Evolutionary conservation across 768 basidiomycete species (phyloP).

Genomic region (Lentinula edodes): DNA sequence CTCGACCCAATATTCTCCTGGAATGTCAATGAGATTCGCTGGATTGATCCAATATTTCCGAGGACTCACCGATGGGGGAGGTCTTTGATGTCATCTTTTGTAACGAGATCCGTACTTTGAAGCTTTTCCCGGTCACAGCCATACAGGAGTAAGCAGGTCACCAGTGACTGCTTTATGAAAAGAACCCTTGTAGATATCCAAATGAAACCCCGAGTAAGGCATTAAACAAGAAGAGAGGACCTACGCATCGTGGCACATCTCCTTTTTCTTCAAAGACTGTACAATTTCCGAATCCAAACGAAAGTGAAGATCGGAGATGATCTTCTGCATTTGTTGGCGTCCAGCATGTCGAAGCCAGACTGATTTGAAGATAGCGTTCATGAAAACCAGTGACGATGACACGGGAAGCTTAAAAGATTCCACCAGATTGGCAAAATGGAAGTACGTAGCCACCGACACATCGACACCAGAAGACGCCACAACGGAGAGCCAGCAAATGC

Average conservation of each 20-base stretch:
- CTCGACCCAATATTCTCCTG: slow-evolving; percentile 47
- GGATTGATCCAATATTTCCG: background rate
- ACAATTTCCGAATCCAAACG: slow-evolving; percentile 36
- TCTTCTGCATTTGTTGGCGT: slow-evolving; percentile 49
- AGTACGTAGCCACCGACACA: slow-evolving; percentile 47
- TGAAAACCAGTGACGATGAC: slow-evolving; percentile 40
- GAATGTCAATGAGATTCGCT: background rate
- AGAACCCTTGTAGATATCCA: slow-evolving; percentile 24
- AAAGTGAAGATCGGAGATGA: slow-evolving; percentile 44
- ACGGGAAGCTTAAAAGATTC: slow-evolving; percentile 33
- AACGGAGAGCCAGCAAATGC: slow-evolving; percentile 55
- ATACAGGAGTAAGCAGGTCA: slow-evolving; percentile 56
- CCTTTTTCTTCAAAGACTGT: slow-evolving; percentile 24
- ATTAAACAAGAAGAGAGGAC: slow-evolving; percentile 11
- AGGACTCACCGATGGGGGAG: slow-evolving; percentile 53
- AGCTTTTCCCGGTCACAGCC: slow-evolving; percentile 57
- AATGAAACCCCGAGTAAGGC: too few species aligned
- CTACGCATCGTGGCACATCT: slow-evolving; percentile 31
- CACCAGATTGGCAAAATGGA: slow-evolving; percentile 39
- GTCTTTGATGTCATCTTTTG: slow-evolving; percentile 38
- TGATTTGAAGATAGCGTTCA: slow-evolving; percentile 50
- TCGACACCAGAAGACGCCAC: slow-evolving; percentile 63
- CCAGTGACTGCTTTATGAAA: slow-evolving; percentile 60
- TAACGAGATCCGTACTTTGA: slow-evolving; percentile 38
- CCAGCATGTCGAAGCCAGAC: slow-evolving; percentile 57